These are phyloP conservation scores for Amanita inopinata DNA, from an alignment of 768 basidiomycete species.

Conservation along the genomic window DNA sequence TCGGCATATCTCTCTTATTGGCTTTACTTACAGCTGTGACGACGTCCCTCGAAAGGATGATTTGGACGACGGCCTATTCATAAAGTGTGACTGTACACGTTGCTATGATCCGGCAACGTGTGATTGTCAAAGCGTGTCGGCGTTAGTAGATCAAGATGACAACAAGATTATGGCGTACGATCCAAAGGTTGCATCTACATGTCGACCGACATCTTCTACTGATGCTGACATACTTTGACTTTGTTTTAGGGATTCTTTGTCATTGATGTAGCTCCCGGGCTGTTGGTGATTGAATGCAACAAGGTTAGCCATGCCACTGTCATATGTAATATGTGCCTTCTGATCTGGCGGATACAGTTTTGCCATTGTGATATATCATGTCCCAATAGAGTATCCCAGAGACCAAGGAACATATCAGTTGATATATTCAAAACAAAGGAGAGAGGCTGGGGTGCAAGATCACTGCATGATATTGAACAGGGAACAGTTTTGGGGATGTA, in stretches of 20 bases:
- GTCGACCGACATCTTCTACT: conserved; percentile 1
- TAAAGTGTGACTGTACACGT: not conserved
- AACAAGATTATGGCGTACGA: conserved; percentile 32
- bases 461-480: conserved; percentile 25
- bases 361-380: conserved; percentile 39
- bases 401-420: conserved; percentile 43
- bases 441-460: conserved; percentile 61
- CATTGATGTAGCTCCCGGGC: conserved; percentile 31
- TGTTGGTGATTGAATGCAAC: conserved; percentile 60
- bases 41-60: conserved; percentile 1
- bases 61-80: conserved; percentile 1
- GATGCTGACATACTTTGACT: not conserved
- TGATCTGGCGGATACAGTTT: conserved; percentile 17
- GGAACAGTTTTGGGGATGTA: conserved; percentile 63
- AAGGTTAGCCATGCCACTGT: conserved; percentile 25
- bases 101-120: conserved; percentile 4
- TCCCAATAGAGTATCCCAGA: conserved; percentile 53
- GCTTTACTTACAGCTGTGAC: conserved; percentile 10
- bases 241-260: conserved; percentile 41
- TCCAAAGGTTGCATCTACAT: conserved; percentile 21
- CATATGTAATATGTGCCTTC: not conserved
- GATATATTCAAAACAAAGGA: conserved; percentile 56
- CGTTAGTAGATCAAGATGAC: conserved; percentile 5
- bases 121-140: conserved; percentile 6
- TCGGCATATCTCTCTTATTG: not conserved